A percentile compares a stretch with the other conserved stretches of the same genome.
Conservation (phyloP, 768 basidiomycete species). For the Naganishia friedmannii region DNA sequence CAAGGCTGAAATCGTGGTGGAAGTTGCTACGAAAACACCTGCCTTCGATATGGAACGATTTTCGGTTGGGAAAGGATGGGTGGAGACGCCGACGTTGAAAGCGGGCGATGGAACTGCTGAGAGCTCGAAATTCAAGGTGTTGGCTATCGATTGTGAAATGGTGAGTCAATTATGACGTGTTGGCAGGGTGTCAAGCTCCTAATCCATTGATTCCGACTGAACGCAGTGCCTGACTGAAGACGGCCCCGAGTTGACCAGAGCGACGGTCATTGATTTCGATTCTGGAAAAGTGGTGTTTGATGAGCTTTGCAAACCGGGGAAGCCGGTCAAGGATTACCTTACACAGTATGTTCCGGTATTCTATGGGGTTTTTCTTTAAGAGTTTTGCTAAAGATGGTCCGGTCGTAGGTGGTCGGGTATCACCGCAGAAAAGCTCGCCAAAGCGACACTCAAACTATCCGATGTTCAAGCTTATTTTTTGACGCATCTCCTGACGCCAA, state of each 20-base stretch:
- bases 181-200: neutral
- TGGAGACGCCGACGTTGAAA: constrained; percentile 67
- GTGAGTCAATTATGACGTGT: constrained; percentile 54
- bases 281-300: constrained; percentile 76
- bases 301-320: constrained; percentile 79
- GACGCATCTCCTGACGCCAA: constrained; percentile 54
- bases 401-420: constrained; percentile 81
- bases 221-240: constrained; percentile 79
- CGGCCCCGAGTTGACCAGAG: constrained; percentile 81
- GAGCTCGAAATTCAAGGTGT: constrained; percentile 55
- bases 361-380: too few species aligned
- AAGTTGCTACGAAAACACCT: constrained; percentile 38
- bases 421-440: constrained; percentile 66
- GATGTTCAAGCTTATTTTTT: constrained; percentile 74
- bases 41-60: neutral
- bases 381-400: neutral
- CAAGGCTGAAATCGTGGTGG: constrained; percentile 18
- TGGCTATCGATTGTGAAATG: constrained; percentile 97
- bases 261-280: constrained; percentile 76
- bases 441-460: constrained; percentile 71
- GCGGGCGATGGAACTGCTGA: constrained; percentile 38
- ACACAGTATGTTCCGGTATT: constrained; percentile 62
- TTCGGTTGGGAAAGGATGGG: constrained; percentile 60
- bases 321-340: constrained; percentile 84
- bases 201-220: neutral